Percentiles rank a stretch among this genome's conserved stretches.
These are phyloP conservation scores for Cichorium intybus DNA, from an alignment of 140 eudicot species.

Conservation along the genomic window DNA sequence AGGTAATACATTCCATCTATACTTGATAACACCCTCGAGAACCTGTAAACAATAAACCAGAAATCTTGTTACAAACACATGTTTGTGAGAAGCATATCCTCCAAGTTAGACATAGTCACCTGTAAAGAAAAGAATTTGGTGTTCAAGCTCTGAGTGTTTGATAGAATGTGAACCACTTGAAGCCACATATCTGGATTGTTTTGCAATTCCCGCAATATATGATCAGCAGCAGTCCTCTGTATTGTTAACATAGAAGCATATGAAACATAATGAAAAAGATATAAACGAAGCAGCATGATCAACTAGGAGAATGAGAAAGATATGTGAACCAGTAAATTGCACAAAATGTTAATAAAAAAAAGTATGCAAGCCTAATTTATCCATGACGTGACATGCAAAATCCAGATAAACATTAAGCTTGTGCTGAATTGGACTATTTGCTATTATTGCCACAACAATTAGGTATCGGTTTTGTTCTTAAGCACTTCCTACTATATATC, in stretches of 20 bases:
- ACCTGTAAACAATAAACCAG: slow-evolving; percentile 46
- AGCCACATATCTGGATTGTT: slow-evolving; percentile 98
- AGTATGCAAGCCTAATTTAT: background rate
- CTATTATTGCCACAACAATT: slow-evolving; percentile 8
- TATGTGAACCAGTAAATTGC: background rate
- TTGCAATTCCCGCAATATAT: slow-evolving; percentile 84
- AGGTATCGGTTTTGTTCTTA: background rate
- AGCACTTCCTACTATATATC: background rate
- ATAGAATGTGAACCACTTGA: slow-evolving; percentile 95
- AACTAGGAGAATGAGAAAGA: slow-evolving; percentile 10
- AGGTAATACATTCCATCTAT: slow-evolving; percentile 98
- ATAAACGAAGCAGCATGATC: background rate
- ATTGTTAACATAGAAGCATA: slow-evolving; percentile 7
- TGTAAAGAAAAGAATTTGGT: slow-evolving; percentile 95
- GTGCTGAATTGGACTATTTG: background rate
- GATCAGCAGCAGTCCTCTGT: slow-evolving; percentile 97
- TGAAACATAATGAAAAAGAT: slow-evolving; percentile 5
- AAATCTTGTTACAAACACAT: background rate
- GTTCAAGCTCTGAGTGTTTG: slow-evolving; percentile 72
- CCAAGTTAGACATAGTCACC: slow-evolving; percentile 40
- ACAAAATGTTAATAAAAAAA: background rate
- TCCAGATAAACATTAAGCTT: background rate
- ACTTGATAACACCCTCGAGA: slow-evolving; percentile 96
- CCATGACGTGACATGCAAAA: background rate
- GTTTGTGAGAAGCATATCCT: slow-evolving; percentile 4